Evolutionary conservation across 441 rosid genomes (phyloP).

Genomic region (Melastoma candidum): DNA sequence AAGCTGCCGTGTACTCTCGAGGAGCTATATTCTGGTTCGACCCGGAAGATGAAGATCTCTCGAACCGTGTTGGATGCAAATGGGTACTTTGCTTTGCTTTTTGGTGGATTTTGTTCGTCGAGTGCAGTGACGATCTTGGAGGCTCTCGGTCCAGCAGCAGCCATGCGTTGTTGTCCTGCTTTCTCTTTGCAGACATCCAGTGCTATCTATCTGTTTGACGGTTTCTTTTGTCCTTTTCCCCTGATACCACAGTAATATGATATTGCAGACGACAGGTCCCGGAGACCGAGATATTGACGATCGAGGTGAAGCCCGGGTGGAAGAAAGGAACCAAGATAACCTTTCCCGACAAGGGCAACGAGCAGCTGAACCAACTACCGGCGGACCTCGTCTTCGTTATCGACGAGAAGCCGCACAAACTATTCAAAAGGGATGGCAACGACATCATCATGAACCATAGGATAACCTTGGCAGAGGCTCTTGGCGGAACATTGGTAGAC

Average conservation of each 20-base stretch:
- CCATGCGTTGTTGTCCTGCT: too few relatives aligned
- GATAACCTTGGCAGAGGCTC: constrained; percentile 68
- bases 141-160: too few relatives aligned
- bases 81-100: constrained; percentile 36
- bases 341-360: constrained; percentile 88
- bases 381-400: constrained; percentile 83
- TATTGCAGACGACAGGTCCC: constrained; percentile 44
- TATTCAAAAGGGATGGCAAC: constrained; percentile 69
- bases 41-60: constrained; percentile 95
- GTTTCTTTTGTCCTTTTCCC: not conserved
- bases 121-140: too few relatives aligned
- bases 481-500: constrained; percentile 59
- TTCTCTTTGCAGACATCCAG: too few relatives aligned
- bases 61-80: constrained; percentile 58
- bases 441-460: constrained; percentile 51
- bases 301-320: constrained; percentile 93
- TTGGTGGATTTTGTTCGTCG: too few relatives aligned
- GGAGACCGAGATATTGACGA: constrained; percentile 71
- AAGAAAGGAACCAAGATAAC: constrained; percentile 91
- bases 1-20: constrained; percentile 84
- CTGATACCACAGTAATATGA: not conserved
- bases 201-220: not conserved
- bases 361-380: constrained; percentile 74
- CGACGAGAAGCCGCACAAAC: constrained; percentile 65
- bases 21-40: constrained; percentile 75